Conservation (phyloP, 345 rosid species). For the Brassica incana region DNA sequence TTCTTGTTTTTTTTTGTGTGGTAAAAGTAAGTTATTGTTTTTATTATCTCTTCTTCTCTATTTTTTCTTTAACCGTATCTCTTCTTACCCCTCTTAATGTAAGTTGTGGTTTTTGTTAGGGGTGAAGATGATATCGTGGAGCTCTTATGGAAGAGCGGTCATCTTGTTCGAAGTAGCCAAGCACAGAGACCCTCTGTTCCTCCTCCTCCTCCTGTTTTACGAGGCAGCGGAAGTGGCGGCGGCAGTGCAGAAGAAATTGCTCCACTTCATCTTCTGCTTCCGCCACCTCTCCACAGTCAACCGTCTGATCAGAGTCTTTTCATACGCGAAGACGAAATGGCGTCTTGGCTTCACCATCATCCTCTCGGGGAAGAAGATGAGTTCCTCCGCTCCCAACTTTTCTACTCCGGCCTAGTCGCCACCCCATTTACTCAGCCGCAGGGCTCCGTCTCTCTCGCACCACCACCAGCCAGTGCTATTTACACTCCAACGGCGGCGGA, state of each 20-base stretch:
- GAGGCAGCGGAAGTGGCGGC: constrained; percentile 40
- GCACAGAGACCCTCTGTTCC: constrained; percentile 45
- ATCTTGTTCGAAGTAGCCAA: constrained; percentile 58
- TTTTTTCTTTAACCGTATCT: no score
- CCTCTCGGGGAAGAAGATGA: not conserved
- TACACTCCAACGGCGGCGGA: not conserved
- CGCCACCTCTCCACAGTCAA: not conserved
- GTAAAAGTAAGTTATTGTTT: no score
- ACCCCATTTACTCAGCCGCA: constrained; percentile 1
- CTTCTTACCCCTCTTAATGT: no score
- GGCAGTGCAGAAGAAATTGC: constrained; percentile 30
- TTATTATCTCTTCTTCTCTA: no score
- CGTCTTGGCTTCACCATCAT: constrained; percentile 66
- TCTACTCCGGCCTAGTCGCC: constrained; percentile 28
- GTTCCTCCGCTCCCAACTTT: constrained; percentile 25
- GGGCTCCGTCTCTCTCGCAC: not conserved
- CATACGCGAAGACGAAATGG: constrained; percentile 81
- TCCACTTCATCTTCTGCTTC: not conserved
- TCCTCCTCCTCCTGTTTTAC: constrained; percentile 25
- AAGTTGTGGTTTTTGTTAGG: constrained; percentile 33
- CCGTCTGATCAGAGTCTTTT: constrained; percentile 44
- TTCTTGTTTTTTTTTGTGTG: no score
- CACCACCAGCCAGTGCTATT: not conserved
- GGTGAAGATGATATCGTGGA: constrained; percentile 71
- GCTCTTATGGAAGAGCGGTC: constrained; percentile 80